Evolutionary conservation across 2,329 filamentous ascomycete species (phyloP), one percentile per base, ranked within the genome.

Genomic region (Colletotrichum horii): DNA sequence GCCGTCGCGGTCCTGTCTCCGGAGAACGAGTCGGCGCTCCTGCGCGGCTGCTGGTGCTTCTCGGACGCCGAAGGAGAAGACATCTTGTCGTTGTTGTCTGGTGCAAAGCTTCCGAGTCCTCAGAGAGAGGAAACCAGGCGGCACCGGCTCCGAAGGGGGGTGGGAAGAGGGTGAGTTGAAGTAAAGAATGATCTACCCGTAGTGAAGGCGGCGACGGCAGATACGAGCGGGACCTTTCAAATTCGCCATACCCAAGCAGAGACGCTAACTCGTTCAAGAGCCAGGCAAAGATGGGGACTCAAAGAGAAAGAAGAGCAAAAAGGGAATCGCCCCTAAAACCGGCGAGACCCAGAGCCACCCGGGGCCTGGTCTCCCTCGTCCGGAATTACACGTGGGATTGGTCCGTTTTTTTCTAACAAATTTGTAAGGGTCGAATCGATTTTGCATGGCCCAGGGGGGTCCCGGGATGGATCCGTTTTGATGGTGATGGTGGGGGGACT

Each of bases 1-100:
- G 73, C 69, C 12, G 73, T 72, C 30, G 56, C 64, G 15, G 73
- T 75, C 22, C 73, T 48, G 70, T 72, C 64, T 28, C n/a, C 62
- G 5, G 73, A 62, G 8, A 58, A 15, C 9, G 69, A 34, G 43
- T 60, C 43, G 48, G 12, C 9, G 55, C 55, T 73, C 28, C 22
- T 67, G 36, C 69, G 38, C 38, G 38, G 38, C n/a, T 48, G 69
- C 38, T 22, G 32, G 22, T 66, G 61, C 56, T 68, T 73, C 64
- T 68, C 73, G 8, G 69, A 28, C 43, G 22, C 15, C n/a, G 32
- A 52, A 4, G 38, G 70, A 24, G 73, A 73, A 56, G 70, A n/a
- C 73, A 75, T 75, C n/a, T 24, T 64, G 36, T 61, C 26, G 28
- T 8, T 16, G 22, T n/a, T 48, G 38, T 48, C 38, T 48, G 26